Evolutionary conservation across 257 asterid species (phyloP).

Genomic region (Fraxinus excelsior): DNA sequence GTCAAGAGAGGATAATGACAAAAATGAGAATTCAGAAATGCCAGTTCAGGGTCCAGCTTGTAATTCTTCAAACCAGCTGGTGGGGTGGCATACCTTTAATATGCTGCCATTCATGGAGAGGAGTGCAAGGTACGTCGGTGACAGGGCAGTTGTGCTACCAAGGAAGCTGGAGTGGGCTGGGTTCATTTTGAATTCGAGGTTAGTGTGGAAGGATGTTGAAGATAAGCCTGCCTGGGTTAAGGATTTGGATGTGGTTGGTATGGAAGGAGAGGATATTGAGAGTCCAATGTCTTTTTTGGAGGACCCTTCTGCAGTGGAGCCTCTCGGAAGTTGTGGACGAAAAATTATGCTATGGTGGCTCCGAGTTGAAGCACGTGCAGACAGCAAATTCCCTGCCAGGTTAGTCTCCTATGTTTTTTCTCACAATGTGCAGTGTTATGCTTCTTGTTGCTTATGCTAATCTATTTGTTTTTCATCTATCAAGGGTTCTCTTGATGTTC

Average conservation of each 20-base stretch:
- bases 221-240: conserved; percentile 82
- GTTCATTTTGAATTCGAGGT: conserved; percentile 78
- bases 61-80: conserved; percentile 71
- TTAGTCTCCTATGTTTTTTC: conserved; percentile 14
- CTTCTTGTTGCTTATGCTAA: background rate
- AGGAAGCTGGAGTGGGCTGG: conserved; percentile 96
- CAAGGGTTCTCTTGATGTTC: conserved; percentile 2
- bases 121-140: conserved; percentile 82
- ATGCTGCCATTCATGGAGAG: conserved; percentile 44
- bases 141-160: conserved; percentile 80
- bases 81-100: conserved; percentile 88
- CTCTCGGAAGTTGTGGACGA: conserved; percentile 94
- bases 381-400: conserved; percentile 87
- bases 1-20: conserved; percentile 45
- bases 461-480: background rate
- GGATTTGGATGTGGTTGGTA: conserved; percentile 60
- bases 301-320: conserved; percentile 77
- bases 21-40: conserved; percentile 49
- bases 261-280: conserved; percentile 58
- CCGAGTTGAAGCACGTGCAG: conserved; percentile 97
- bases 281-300: conserved; percentile 71
- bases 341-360: conserved; percentile 95
- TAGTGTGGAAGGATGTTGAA: conserved; percentile 70
- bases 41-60: conserved; percentile 97
- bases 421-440: conserved; percentile 8